These are phyloP conservation scores for Dendrobium huoshanense DNA, from an alignment of 106 monocot genomes.

Conservation along the genomic window DNA sequence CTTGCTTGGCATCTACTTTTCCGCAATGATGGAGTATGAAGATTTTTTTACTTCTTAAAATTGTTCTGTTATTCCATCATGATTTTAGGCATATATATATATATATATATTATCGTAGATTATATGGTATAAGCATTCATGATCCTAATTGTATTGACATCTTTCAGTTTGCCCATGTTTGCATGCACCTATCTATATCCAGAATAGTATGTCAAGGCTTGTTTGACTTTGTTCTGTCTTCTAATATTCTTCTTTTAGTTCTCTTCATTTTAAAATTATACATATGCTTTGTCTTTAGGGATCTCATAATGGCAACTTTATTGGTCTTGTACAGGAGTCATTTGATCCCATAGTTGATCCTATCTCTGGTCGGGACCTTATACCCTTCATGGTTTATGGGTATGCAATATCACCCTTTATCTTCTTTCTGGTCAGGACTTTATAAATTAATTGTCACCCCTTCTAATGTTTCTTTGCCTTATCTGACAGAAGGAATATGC, in stretches of 20 bases:
- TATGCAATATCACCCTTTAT: conserved; percentile 23
- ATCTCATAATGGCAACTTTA: not conserved
- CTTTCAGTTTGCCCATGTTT: not conserved
- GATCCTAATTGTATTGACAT: not conserved
- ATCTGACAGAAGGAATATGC: conserved; percentile 43
- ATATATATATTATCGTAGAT: not conserved
- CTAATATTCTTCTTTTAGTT: not conserved
- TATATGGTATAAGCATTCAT: not conserved
- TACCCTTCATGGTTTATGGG: conserved; percentile 96
- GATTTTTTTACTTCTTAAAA: not conserved
- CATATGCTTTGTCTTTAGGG: not conserved
- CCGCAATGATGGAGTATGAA: not conserved
- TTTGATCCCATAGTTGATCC: conserved; percentile 95
- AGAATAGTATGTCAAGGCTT: not conserved
- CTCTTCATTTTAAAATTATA: not conserved
- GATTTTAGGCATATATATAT: not conserved
- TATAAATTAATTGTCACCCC: not conserved
- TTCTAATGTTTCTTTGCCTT: conserved; percentile 1
- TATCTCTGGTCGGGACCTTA: conserved; percentile 74
- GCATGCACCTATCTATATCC: not conserved
- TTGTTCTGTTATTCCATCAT: not conserved
- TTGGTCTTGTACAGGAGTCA: conserved; percentile 52
- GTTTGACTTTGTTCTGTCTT: not conserved
- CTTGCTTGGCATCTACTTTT: too few relatives aligned
- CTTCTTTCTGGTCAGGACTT: not conserved